Conservation (phyloP, 768 basidiomycete genomes). For the Macrolepiota albuminosa region DNA sequence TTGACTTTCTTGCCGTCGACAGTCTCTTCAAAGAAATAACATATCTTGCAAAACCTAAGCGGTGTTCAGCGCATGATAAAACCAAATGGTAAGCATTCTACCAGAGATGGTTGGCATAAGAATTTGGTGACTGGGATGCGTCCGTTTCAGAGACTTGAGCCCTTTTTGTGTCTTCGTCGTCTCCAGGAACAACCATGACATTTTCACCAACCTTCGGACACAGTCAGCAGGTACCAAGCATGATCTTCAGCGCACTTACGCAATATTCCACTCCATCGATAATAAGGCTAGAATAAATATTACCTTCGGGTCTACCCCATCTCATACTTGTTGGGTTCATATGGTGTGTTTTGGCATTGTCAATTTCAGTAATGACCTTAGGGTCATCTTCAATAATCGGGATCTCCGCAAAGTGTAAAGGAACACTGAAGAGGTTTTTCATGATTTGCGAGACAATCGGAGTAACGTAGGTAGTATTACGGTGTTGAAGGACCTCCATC, state of each 20-base stretch:
- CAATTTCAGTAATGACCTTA: conserved; percentile 22
- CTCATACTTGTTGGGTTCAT: conserved; percentile 28
- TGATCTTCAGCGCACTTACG: conserved; percentile 27
- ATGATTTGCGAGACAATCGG: conserved; percentile 43
- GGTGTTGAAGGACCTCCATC: conserved; percentile 22
- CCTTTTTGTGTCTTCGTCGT: conserved; percentile 38
- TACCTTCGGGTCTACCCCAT: conserved; percentile 25
- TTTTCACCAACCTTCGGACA: conserved; percentile 51
- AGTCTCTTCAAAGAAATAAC: conserved; percentile 51
- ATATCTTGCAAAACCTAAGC: conserved; percentile 66
- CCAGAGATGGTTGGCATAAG: conserved; percentile 58
- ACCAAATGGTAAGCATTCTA: conserved; percentile 24
- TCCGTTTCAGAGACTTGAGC: conserved; percentile 34
- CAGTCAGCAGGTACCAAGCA: neutral
- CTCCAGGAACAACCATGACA: conserved; percentile 58
- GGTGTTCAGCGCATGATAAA: neutral
- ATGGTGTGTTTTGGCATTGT: conserved; percentile 24
- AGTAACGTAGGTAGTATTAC: conserved; percentile 36
- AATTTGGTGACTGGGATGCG: conserved; percentile 45
- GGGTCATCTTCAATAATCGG: conserved; percentile 24
- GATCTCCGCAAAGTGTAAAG: conserved; percentile 34
- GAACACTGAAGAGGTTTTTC: conserved; percentile 40
- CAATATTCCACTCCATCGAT: conserved; percentile 57
- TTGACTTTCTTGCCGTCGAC: conserved; percentile 26
- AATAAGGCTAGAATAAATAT: conserved; percentile 38